Percentiles rank a stretch among this genome's conserved stretches.
Conservation (phyloP, 345 rosid genomes). For the Pistacia atlantica region DNA sequence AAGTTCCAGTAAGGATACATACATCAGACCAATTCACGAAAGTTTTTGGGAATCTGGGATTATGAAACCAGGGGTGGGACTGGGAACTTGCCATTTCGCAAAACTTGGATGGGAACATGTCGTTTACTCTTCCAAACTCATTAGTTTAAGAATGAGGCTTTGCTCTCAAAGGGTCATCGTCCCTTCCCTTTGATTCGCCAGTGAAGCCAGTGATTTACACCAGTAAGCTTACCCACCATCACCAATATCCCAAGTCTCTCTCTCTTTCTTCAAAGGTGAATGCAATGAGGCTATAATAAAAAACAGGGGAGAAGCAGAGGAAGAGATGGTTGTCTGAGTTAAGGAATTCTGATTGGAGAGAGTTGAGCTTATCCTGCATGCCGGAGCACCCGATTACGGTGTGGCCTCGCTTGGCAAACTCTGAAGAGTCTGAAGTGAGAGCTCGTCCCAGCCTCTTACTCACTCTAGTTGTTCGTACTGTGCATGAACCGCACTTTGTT, state of each 20-base stretch:
- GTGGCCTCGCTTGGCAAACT: constrained; percentile 88
- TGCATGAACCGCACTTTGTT: neutral
- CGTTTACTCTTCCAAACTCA: no score
- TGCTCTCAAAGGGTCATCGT: constrained; percentile 19
- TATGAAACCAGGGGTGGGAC: no score
- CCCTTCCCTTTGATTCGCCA: neutral
- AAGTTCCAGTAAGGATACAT: neutral
- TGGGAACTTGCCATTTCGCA: no score
- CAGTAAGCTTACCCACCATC: no score
- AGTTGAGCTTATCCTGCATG: constrained; percentile 64
- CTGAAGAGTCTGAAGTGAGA: constrained; percentile 77
- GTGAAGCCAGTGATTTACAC: neutral
- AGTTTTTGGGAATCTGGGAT: no score
- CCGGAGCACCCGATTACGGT: constrained; percentile 93
- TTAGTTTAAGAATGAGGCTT: constrained; percentile 21
- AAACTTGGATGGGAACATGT: no score
- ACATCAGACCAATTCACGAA: neutral
- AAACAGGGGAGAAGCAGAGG: constrained; percentile 23
- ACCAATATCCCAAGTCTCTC: no score
- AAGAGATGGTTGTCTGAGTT: constrained; percentile 65
- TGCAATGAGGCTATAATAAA: no score
- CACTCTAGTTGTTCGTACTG: neutral
- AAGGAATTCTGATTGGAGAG: constrained; percentile 65
- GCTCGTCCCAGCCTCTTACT: constrained; percentile 54
- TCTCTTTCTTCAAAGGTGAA: no score